Evolutionary conservation across 1,284 basidiomycete species (phyloP).

Genomic region (Prillingera fragicola): DNA sequence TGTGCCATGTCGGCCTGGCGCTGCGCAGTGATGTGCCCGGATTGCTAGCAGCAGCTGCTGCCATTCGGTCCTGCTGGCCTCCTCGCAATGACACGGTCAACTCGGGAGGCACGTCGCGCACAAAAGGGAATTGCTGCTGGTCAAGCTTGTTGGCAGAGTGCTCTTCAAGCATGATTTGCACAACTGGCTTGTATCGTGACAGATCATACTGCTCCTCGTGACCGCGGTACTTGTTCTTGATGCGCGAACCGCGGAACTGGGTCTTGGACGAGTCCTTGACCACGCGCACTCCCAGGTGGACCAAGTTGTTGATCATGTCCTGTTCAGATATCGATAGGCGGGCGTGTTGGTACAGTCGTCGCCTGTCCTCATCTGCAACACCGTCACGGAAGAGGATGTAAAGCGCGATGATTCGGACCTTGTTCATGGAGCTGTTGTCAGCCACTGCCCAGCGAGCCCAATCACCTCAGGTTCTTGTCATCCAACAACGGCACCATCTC

Average conservation of each 20-base stretch:
- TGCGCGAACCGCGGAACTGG: slow-evolving; percentile 65
- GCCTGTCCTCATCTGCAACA: slow-evolving; percentile 93
- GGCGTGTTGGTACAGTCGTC: slow-evolving; percentile 95
- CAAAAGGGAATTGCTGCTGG: slow-evolving; percentile 75
- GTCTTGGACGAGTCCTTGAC: slow-evolving; percentile 54
- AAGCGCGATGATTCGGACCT: slow-evolving; percentile 92
- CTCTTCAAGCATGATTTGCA: slow-evolving; percentile 84
- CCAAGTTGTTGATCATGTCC: slow-evolving; percentile 85
- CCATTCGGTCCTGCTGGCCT: slow-evolving; percentile 2
- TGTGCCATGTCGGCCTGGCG: slow-evolving; percentile 71
- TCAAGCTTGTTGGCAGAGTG: slow-evolving; percentile 76
- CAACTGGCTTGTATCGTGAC: slow-evolving; percentile 82
- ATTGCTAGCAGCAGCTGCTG: slow-evolving; percentile 40
- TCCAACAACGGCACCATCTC: slow-evolving; percentile 98
- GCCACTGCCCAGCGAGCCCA: slow-evolving; percentile 10
- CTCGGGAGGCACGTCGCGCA: slow-evolving; percentile 72
- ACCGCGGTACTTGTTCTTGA: slow-evolving; percentile 65
- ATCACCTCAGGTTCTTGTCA: slow-evolving; percentile 70
- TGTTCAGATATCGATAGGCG: slow-evolving; percentile 81
- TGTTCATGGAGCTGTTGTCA: slow-evolving; percentile 66
- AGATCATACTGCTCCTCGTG: slow-evolving; percentile 89
- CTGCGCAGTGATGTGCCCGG: slow-evolving; percentile 62
- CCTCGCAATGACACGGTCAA: slow-evolving; percentile 38
- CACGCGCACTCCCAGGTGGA: slow-evolving; percentile 76
- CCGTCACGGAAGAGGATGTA: slow-evolving; percentile 96